These are phyloP conservation scores for Suhomyces chickasaworum DNA, from an alignment of 1,139 yeast species.

Conservation along the genomic window DNA sequence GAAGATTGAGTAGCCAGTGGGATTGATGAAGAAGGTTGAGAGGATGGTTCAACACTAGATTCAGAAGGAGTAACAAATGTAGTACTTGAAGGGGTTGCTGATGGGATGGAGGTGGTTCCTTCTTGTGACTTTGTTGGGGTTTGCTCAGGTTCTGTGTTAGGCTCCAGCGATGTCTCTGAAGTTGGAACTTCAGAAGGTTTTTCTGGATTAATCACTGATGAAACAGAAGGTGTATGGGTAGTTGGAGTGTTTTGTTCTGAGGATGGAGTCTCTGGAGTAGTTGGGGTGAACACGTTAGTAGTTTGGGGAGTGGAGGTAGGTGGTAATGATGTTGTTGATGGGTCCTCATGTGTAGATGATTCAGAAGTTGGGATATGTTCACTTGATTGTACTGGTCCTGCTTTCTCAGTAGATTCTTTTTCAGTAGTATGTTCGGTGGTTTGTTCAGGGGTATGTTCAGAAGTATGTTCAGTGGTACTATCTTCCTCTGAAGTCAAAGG, in stretches of 20 bases:
- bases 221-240: neutral
- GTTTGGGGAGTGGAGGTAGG: conserved; percentile 1
- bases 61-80: conserved; percentile 10
- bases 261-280: neutral
- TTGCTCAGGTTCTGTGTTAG: neutral
- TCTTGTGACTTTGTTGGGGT: conserved; percentile 5
- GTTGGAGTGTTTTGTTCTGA: neutral
- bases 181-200: neutral
- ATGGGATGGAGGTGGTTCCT: conserved; percentile 6
- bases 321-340: conserved; percentile 11
- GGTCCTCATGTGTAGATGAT: conserved; percentile 7
- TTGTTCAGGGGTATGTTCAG: neutral
- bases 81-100: conserved; percentile 1
- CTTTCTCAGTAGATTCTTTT: neutral
- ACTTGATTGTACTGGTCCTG: neutral
- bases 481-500: neutral
- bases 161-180: neutral
- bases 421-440: neutral
- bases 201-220: neutral
- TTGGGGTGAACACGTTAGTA: neutral
- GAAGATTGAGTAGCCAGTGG: neutral
- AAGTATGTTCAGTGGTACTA: neutral
- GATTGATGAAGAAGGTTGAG: neutral
- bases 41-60: conserved; percentile 2
- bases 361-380: neutral